Percentiles rank a stretch among this genome's conserved stretches.
Conservation (phyloP, 176 grass and related monocot species). For the Eleusine indica region DNA sequence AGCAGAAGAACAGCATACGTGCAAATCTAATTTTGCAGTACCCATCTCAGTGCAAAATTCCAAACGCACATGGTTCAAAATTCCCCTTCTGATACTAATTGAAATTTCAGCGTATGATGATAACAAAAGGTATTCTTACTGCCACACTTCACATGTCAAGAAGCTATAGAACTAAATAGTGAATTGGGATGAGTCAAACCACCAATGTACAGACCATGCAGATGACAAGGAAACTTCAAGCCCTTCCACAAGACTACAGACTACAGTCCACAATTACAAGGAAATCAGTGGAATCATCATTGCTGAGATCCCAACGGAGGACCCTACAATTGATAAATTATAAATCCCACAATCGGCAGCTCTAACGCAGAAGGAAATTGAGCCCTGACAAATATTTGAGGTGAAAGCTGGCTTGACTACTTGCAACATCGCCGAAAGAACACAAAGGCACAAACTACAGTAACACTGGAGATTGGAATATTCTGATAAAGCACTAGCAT, state of each 20-base stretch:
- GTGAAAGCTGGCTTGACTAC: not conserved
- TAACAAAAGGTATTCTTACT: slow-evolving; percentile 5
- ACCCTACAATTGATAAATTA: not conserved
- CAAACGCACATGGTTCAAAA: too few relatives aligned
- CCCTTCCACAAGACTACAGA: not conserved
- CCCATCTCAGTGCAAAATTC: not conserved
- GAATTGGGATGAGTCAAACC: not conserved
- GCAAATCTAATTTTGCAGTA: not conserved
- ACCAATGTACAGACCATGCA: not conserved
- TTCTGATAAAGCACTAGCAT: slow-evolving; percentile 12
- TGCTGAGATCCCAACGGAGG: not conserved
- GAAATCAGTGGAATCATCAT: not conserved
- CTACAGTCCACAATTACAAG: not conserved
- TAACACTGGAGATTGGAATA: slow-evolving; percentile 3
- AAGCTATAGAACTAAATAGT: not conserved
- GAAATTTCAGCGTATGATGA: slow-evolving; percentile 11
- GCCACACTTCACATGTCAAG: slow-evolving; percentile 14
- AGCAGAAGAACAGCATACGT: not conserved
- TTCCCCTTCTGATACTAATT: not conserved
- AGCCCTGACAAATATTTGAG: not conserved
- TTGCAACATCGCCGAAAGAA: slow-evolving; percentile 18
- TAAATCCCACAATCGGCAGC: not conserved
- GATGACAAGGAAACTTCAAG: not conserved
- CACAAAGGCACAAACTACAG: not conserved
- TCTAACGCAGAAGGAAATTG: not conserved